Percentiles rank a stretch among this genome's conserved stretches.
phyloP scores from a whole-genome alignment of 2,329 filamentous ascomycete species.

The Fusarium lyarnte region DNA sequence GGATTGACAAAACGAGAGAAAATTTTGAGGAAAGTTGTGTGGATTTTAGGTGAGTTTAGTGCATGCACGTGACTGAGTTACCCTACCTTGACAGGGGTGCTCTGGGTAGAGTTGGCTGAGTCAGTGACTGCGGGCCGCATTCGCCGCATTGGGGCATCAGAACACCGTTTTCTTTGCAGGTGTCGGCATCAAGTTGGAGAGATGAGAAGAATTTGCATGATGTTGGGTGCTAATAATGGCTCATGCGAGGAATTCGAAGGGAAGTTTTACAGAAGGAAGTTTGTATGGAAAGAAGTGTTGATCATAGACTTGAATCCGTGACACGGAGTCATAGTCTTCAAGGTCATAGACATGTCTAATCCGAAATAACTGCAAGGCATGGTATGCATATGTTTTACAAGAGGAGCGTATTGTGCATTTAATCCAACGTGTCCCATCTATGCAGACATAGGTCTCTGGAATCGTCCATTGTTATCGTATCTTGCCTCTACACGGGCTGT shows the following conservation, averaged over 20 bases:
- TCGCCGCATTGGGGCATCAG: constrained; percentile 3
- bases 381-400: constrained; percentile 23
- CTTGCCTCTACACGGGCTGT: constrained; percentile 53
- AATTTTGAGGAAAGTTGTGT: constrained; percentile 27
- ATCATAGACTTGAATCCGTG: not conserved
- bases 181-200: not conserved
- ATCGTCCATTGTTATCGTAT: constrained; percentile 58
- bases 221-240: not conserved
- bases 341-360: not conserved
- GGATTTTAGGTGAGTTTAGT: constrained; percentile 42
- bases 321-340: not conserved
- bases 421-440: constrained; percentile 33
- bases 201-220: not conserved
- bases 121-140: constrained; percentile 2
- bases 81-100: constrained; percentile 1
- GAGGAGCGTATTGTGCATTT: constrained; percentile 36
- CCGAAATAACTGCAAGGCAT: not conserved
- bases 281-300: not conserved
- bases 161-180: not conserved
- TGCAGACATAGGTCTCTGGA: constrained; percentile 50
- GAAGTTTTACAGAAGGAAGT: too few species aligned
- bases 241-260: not conserved
- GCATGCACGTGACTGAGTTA: constrained; percentile 45
- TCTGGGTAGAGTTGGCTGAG: not conserved
- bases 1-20: constrained; percentile 30